phyloP scores from a whole-genome alignment of 2,329 filamentous ascomycete genomes.

The Pseudogymnoascus pannorum region DNA sequence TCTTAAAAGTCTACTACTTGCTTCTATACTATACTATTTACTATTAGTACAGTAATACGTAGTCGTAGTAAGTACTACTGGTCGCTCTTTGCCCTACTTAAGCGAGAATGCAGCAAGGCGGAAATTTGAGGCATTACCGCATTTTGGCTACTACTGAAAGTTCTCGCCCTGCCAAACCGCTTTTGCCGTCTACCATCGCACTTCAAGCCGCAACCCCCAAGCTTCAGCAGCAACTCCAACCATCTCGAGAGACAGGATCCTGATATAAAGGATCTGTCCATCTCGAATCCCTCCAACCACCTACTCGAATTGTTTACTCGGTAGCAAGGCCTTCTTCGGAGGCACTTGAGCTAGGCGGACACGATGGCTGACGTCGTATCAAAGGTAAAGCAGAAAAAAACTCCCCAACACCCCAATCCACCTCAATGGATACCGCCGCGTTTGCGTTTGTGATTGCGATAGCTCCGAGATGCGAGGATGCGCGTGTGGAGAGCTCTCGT shows the following conservation, averaged over 20 bases:
- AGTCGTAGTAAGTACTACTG: neutral
- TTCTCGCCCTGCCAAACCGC: neutral
- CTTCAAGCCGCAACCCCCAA: slow-evolving; percentile 1
- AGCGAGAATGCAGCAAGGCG: slow-evolving; percentile 3
- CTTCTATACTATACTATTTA: too few relatives aligned
- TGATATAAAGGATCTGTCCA: slow-evolving; percentile 29
- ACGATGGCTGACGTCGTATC: slow-evolving; percentile 33
- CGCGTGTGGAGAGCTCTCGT: neutral
- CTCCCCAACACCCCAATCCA: slow-evolving; percentile 5
- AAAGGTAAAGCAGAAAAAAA: slow-evolving; percentile 24
- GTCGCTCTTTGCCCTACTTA: slow-evolving; percentile 4
- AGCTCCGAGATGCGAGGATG: neutral
- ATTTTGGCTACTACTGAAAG: slow-evolving; percentile 7
- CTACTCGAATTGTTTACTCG: slow-evolving; percentile 30
- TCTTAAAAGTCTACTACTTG: too few relatives aligned
- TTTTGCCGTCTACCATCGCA: slow-evolving; percentile 1
- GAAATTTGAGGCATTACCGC: slow-evolving; percentile 3
- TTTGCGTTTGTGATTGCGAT: neutral
- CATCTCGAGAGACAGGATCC: slow-evolving; percentile 32
- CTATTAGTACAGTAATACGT: neutral
- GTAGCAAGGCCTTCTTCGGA: slow-evolving; percentile 33
- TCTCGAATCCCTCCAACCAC: slow-evolving; percentile 25
- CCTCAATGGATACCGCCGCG: slow-evolving; percentile 15
- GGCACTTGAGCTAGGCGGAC: slow-evolving; percentile 30
- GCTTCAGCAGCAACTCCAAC: slow-evolving; percentile 11